Conservation (phyloP, 306 rosid species). For the Neltuma alba region DNA sequence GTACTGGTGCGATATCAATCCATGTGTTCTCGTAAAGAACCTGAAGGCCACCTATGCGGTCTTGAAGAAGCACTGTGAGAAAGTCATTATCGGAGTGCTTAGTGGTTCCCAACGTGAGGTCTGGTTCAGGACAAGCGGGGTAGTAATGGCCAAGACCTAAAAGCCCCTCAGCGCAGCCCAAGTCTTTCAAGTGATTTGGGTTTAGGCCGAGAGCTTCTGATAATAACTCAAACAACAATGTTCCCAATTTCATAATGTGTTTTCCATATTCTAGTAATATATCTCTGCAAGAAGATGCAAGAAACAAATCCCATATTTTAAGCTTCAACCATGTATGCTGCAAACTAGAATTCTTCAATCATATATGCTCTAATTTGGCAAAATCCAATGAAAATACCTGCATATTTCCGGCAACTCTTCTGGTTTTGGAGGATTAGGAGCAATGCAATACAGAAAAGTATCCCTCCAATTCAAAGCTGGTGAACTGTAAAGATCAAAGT, state of each 20-base stretch:
- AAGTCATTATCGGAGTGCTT: slow-evolving; percentile 37
- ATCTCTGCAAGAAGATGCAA: slow-evolving; percentile 30
- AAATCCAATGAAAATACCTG: slow-evolving; percentile 30
- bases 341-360: not conserved
- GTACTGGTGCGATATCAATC: slow-evolving; percentile 30
- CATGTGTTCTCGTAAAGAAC: slow-evolving; percentile 25
- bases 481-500: slow-evolving; percentile 45
- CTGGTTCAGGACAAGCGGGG: slow-evolving; percentile 46
- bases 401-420: slow-evolving; percentile 38
- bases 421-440: slow-evolving; percentile 36
- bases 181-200: slow-evolving; percentile 32
- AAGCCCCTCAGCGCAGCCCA: slow-evolving; percentile 36
- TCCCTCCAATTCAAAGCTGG: slow-evolving; percentile 49
- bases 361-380: not conserved
- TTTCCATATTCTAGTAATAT: slow-evolving; percentile 42
- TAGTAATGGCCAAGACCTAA: slow-evolving; percentile 30
- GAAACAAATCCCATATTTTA: not conserved
- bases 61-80: slow-evolving; percentile 46
- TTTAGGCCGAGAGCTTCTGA: slow-evolving; percentile 41
- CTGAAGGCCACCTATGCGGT: slow-evolving; percentile 44
- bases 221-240: slow-evolving; percentile 27
- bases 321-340: not conserved
- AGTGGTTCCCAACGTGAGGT: slow-evolving; percentile 35
- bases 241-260: slow-evolving; percentile 32
- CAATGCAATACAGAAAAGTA: slow-evolving; percentile 17